Conservation (phyloP, 225 moss, liverwort and hornwort genomes). For the Anthoceros angustus region DNA sequence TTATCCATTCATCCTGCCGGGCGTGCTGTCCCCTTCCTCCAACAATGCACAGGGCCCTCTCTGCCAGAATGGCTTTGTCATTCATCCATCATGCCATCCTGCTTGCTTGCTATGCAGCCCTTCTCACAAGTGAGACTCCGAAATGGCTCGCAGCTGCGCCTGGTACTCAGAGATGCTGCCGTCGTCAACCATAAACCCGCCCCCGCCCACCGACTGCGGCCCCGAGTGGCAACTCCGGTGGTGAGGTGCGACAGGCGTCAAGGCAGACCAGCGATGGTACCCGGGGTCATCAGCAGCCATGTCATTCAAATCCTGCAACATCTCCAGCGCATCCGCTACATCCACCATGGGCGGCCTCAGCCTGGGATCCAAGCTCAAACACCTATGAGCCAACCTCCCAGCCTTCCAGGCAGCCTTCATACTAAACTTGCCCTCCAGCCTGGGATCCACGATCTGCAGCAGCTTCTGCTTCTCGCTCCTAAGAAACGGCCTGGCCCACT, state of each 20-base stretch:
- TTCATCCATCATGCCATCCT: no score
- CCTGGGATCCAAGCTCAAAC: slow-evolving; percentile 82
- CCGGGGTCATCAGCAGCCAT: neutral
- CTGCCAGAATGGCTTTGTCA: no score
- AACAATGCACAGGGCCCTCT: no score
- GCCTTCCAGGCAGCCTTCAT: slow-evolving; percentile 76
- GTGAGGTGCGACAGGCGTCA: neutral
- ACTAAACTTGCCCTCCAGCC: slow-evolving; percentile 80
- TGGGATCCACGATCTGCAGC: slow-evolving; percentile 77
- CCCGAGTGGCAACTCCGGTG: neutral
- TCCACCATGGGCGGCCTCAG: slow-evolving; percentile 86
- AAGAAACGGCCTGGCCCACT: slow-evolving; percentile 91
- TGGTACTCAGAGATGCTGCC: slow-evolving; percentile 1
- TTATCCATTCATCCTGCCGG: no score
- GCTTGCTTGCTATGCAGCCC: no score
- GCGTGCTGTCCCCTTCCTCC: no score
- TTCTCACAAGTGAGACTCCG: neutral
- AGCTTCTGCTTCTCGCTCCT: slow-evolving; percentile 72
- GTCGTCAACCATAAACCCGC: neutral
- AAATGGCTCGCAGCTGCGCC: slow-evolving; percentile 3
- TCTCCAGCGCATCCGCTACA: slow-evolving; percentile 76
- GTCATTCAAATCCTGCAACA: slow-evolving; percentile 56
- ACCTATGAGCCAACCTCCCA: slow-evolving; percentile 60
- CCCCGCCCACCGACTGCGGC: neutral
- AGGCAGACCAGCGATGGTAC: neutral